Conservation (phyloP, 768 basidiomycete species). For the Mrakia frigida region DNA sequence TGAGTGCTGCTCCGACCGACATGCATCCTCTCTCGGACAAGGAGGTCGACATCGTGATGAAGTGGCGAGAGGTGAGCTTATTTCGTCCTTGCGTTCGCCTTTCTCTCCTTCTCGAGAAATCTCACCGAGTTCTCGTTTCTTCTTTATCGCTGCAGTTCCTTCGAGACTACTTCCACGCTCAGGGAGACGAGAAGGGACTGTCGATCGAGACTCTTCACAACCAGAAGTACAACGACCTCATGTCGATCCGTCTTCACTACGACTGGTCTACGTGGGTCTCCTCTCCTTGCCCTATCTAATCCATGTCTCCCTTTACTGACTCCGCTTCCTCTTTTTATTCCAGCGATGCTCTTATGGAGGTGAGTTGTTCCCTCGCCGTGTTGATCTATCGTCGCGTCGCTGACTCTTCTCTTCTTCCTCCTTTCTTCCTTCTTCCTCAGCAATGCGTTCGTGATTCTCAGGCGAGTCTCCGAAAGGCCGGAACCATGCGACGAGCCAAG, state of each 20-base stretch:
- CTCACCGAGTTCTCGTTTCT: neutral
- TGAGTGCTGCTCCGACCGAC: conserved; percentile 76
- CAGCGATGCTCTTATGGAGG: conserved; percentile 82
- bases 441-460: conserved; percentile 96
- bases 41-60: conserved; percentile 97
- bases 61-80: conserved; percentile 77
- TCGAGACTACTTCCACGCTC: conserved; percentile 89
- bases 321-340: neutral
- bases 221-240: conserved; percentile 85
- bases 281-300: neutral
- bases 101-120: neutral
- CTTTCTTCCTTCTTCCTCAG: conserved; percentile 67
- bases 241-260: conserved; percentile 88
- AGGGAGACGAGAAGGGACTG: conserved; percentile 78
- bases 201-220: conserved; percentile 81
- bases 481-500: conserved; percentile 81
- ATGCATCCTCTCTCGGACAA: conserved; percentile 91
- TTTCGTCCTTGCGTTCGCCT: neutral
- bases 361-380: neutral
- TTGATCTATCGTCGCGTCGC: neutral
- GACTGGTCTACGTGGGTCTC: conserved; percentile 76
- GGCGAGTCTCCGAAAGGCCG: conserved; percentile 66
- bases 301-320: neutral
- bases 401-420: neutral
- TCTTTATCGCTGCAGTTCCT: conserved; percentile 59